phyloP scores from a whole-genome alignment of 2,329 filamentous ascomycete genomes.

The Pseudogymnoascus sp. region DNA sequence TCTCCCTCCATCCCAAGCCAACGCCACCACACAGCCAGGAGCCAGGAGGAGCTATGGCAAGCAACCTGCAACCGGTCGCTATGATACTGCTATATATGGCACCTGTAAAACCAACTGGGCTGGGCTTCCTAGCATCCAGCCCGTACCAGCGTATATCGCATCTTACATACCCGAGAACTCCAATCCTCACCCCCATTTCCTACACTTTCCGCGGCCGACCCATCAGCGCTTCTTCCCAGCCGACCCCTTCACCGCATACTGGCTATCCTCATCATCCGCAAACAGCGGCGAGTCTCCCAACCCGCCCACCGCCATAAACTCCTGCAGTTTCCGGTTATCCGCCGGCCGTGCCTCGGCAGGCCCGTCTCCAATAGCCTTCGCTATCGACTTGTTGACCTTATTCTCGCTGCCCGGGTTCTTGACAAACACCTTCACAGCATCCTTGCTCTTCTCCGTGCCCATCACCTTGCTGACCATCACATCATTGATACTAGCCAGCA shows the following conservation, averaged over 20 bases:
- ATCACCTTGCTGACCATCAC: slow-evolving; percentile 51
- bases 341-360: slow-evolving; percentile 55
- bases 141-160: slow-evolving; percentile 2
- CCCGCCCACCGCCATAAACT: slow-evolving; percentile 79
- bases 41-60: not conserved
- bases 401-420: slow-evolving; percentile 53
- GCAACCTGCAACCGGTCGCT: not conserved
- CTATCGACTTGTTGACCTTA: slow-evolving; percentile 34
- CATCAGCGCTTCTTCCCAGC: not conserved
- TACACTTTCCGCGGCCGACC: not conserved
- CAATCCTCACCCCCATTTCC: not conserved
- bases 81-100: slow-evolving; percentile 1
- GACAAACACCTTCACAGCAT: slow-evolving; percentile 62
- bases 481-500: slow-evolving; percentile 75
- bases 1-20: not conserved
- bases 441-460: slow-evolving; percentile 36
- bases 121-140: not conserved
- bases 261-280: slow-evolving; percentile 48
- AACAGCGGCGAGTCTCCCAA: slow-evolving; percentile 77
- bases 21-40: not conserved
- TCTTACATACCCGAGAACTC: not conserved
- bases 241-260: slow-evolving; percentile 30
- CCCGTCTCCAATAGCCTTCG: slow-evolving; percentile 23
- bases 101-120: not conserved
- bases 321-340: slow-evolving; percentile 56